Evolutionary conservation across 2,329 filamentous ascomycete genomes (phyloP).

Genomic region (Cladosporium sp.): DNA sequence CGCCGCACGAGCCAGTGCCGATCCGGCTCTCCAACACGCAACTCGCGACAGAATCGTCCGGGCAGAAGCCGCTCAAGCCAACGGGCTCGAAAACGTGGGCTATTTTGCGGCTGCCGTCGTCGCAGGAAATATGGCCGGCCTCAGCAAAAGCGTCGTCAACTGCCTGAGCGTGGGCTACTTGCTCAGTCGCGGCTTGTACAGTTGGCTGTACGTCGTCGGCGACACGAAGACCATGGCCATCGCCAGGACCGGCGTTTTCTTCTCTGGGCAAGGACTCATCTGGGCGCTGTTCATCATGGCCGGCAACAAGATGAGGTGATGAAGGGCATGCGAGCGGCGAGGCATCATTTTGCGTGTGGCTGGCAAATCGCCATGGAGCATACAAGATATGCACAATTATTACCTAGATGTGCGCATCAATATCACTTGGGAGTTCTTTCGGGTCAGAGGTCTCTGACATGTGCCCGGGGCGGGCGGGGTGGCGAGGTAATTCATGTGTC

Average conservation of each 20-base stretch:
- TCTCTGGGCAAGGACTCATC: constrained; percentile 27
- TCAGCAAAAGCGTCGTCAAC: constrained; percentile 33
- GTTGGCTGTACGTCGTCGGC: constrained; percentile 32
- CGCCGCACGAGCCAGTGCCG: constrained; percentile 26
- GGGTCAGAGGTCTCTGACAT: background rate
- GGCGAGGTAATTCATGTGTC: background rate
- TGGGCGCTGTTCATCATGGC: constrained; percentile 32
- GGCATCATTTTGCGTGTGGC: background rate
- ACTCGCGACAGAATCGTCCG: constrained; percentile 38
- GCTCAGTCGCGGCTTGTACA: constrained; percentile 32
- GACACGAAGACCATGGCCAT: constrained; percentile 25
- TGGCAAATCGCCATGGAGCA: background rate
- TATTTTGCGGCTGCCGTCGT: constrained; percentile 42
- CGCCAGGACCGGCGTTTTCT: constrained; percentile 26
- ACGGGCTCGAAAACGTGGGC: constrained; percentile 43
- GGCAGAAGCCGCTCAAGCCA: constrained; percentile 40
- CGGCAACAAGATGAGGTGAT: constrained; percentile 27
- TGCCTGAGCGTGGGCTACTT: constrained; percentile 32
- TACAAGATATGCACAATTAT: background rate
- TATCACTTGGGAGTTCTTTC: background rate
- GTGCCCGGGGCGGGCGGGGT: background rate
- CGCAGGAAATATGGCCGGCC: constrained; percentile 39
- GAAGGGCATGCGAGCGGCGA: background rate
- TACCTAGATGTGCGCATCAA: background rate
- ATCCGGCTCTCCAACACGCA: constrained; percentile 35